Conservation (phyloP, 2,329 filamentous ascomycete genomes). For the Chrysoporthe austroafricana region DNA sequence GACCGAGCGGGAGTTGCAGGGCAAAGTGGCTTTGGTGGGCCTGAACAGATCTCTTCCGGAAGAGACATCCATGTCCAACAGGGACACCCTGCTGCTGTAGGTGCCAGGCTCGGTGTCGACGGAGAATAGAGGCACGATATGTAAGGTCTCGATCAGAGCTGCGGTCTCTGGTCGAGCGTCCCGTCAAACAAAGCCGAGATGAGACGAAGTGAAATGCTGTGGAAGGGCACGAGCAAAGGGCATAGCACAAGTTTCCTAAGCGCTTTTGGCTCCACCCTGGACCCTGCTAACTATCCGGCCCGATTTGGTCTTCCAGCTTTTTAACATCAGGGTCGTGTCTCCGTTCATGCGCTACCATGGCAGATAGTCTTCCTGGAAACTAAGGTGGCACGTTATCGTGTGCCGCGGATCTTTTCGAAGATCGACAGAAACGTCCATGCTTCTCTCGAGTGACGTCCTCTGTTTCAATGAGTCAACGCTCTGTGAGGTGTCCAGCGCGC, state of each 20-base stretch:
- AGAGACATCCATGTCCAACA: constrained; percentile 23
- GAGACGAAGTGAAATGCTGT: background rate
- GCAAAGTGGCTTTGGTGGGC: constrained; percentile 13
- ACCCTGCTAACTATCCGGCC: constrained; percentile 14
- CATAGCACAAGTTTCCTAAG: background rate
- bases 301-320: constrained; percentile 14
- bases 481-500: background rate
- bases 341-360: constrained; percentile 21
- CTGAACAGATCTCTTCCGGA: constrained; percentile 23
- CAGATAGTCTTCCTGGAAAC: constrained; percentile 7
- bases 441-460: background rate
- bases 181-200: constrained; percentile 8
- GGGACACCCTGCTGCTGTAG: constrained; percentile 15
- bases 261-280: constrained; percentile 15
- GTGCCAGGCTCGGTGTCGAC: constrained; percentile 20
- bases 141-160: background rate
- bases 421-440: constrained; percentile 4
- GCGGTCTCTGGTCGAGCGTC: constrained; percentile 4
- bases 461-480: background rate
- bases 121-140: constrained; percentile 18
- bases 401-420: background rate
- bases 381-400: constrained; percentile 6
- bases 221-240: background rate
- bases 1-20: constrained; percentile 14
- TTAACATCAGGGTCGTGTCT: constrained; percentile 3